Conservation (phyloP, 352 stramenopile species). For the Globisporangium alternatum region DNA sequence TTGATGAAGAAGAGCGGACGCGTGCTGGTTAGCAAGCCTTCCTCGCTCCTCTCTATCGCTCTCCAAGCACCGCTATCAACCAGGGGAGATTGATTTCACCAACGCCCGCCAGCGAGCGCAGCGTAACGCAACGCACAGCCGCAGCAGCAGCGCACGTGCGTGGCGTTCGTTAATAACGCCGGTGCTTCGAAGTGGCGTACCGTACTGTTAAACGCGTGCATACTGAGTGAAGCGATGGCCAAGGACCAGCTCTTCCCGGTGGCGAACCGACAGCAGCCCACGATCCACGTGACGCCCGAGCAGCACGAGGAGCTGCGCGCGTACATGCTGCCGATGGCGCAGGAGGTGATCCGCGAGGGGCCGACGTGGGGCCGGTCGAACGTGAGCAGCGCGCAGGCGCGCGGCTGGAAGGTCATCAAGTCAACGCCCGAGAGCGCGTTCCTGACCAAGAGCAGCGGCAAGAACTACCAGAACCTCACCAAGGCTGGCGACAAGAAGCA, state of each 20-base stretch:
- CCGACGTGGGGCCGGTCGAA: slow-evolving; percentile 65
- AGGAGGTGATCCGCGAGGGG: slow-evolving; percentile 52
- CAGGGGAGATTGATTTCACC: too few species aligned
- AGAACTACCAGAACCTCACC: not conserved
- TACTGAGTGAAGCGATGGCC: not conserved
- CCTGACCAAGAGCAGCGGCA: slow-evolving; percentile 45
- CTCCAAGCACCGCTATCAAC: too few species aligned
- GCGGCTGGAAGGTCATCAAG: slow-evolving; percentile 55
- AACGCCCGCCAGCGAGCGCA: too few species aligned
- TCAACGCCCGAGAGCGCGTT: slow-evolving; percentile 45
- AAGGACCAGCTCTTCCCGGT: slow-evolving; percentile 38
- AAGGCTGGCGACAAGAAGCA: not conserved
- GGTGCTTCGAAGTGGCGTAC: too few species aligned
- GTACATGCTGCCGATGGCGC: slow-evolving; percentile 50
- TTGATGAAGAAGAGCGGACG: too few species aligned
- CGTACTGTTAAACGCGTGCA: too few species aligned
- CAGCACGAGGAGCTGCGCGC: slow-evolving; percentile 65
- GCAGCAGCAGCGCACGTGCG: too few species aligned
- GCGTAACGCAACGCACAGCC: too few species aligned
- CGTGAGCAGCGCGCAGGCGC: slow-evolving; percentile 35
- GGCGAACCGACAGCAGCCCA: slow-evolving; percentile 44
- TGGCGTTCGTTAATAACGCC: too few species aligned
- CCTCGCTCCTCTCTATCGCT: too few species aligned
- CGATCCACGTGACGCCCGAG: slow-evolving; percentile 38
- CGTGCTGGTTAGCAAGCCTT: too few species aligned